A percentile compares a stretch with the other conserved stretches of the same genome.
Conservation (phyloP, 352 stramenopile genomes). For the Bremia lactucae region DNA sequence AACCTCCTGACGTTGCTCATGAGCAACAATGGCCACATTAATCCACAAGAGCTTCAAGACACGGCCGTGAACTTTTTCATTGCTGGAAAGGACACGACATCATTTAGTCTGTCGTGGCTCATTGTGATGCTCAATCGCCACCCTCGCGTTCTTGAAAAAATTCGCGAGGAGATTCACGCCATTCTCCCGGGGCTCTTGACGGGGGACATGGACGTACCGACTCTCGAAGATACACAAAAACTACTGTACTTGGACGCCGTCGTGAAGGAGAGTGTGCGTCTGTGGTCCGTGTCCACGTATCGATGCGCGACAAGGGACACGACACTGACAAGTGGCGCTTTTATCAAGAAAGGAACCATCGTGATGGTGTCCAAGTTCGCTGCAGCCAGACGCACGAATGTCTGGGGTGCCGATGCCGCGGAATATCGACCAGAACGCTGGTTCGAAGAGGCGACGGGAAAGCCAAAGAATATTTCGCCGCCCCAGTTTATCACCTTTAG, state of each 20-base stretch:
- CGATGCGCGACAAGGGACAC: slow-evolving; percentile 15
- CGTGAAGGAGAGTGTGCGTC: slow-evolving; percentile 49
- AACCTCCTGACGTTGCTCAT: slow-evolving; percentile 9
- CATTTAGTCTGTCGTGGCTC: slow-evolving; percentile 39
- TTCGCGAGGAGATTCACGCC: slow-evolving; percentile 23
- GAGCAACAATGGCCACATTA: slow-evolving; percentile 2
- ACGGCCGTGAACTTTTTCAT: slow-evolving; percentile 55
- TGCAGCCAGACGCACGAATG: slow-evolving; percentile 20
- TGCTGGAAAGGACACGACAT: slow-evolving; percentile 47
- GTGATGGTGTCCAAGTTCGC: slow-evolving; percentile 45
- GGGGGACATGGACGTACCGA: slow-evolving; percentile 14
- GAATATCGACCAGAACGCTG: slow-evolving; percentile 35
- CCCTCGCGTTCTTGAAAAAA: slow-evolving; percentile 28
- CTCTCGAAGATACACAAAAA: slow-evolving; percentile 31
- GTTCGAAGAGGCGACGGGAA: slow-evolving; percentile 27
- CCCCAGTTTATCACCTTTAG: slow-evolving; percentile 52
- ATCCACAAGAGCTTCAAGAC: slow-evolving; percentile 34
- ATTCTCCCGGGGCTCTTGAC: slow-evolving; percentile 20
- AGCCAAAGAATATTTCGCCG: slow-evolving; percentile 10
- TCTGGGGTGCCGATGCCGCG: slow-evolving; percentile 43
- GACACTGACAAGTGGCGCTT: slow-evolving; percentile 46
- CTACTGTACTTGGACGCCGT: slow-evolving; percentile 54
- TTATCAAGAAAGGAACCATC: slow-evolving; percentile 24
- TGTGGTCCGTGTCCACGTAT: slow-evolving; percentile 24
- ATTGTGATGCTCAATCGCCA: slow-evolving; percentile 49